A percentile compares a stretch with the other conserved stretches of the same genome.
Evolutionary conservation across 169 alveolate species (phyloP).

Genomic region (Perkinsus chesapeaki): DNA sequence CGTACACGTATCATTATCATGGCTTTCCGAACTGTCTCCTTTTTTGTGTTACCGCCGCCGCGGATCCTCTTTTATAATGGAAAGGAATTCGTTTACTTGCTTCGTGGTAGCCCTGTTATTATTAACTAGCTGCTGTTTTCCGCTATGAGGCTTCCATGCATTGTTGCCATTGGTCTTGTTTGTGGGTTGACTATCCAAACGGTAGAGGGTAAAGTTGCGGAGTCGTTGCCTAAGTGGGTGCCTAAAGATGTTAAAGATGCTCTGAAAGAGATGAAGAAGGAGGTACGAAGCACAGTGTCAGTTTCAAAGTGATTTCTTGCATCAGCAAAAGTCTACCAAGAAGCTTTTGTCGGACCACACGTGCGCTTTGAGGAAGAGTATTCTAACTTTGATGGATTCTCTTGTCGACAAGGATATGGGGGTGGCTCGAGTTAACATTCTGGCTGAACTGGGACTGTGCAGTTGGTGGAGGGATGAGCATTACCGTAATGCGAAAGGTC

Average conservation of each 20-base stretch:
- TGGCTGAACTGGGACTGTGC: neutral
- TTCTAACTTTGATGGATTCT: neutral
- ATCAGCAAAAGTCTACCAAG: neutral
- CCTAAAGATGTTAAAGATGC: neutral
- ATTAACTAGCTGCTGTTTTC: no score
- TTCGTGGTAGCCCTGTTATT: no score
- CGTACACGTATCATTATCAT: no score
- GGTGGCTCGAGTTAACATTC: neutral
- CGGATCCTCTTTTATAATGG: neutral
- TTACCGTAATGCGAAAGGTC: neutral
- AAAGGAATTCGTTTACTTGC: no score
- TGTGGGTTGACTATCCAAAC: no score
- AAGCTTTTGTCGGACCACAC: neutral
- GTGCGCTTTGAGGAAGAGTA: neutral
- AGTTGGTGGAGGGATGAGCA: constrained; percentile 1
- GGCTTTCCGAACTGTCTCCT: neutral
- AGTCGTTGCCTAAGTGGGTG: neutral
- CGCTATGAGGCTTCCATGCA: no score
- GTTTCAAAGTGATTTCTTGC: neutral
- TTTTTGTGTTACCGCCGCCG: neutral
- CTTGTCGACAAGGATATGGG: neutral
- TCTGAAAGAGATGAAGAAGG: neutral
- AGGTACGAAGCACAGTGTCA: neutral
- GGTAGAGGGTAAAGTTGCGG: neutral
- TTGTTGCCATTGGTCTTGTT: neutral